A percentile compares a stretch with the other conserved stretches of the same genome.
Evolutionary conservation across 2,329 filamentous ascomycete genomes (phyloP).

Genomic region (Xylariaceae sp.): DNA sequence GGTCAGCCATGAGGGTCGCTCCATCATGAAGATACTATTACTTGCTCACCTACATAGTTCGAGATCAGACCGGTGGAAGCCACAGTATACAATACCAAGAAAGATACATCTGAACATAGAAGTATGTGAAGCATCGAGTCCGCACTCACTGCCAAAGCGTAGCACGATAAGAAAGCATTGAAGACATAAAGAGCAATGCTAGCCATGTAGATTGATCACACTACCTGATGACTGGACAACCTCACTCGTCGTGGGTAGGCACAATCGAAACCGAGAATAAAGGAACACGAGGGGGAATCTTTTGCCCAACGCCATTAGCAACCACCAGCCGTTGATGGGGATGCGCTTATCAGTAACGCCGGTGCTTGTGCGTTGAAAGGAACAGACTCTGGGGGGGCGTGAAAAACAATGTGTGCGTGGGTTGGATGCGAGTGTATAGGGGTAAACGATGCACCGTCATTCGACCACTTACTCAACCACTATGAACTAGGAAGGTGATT

Average conservation of each 20-base stretch:
- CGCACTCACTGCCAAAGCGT: no score
- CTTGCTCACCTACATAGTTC: neutral
- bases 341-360: slow-evolving; percentile 24
- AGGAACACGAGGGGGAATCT: slow-evolving; percentile 21
- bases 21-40: neutral
- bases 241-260: neutral
- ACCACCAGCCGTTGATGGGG: slow-evolving; percentile 9
- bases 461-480: neutral
- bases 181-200: neutral
- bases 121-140: no score
- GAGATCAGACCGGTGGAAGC: neutral
- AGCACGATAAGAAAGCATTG: neutral
- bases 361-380: slow-evolving; percentile 1
- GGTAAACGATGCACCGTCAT: neutral
- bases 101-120: neutral
- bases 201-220: neutral
- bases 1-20: neutral
- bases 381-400: neutral
- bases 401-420: neutral
- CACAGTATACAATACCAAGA: neutral
- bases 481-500: neutral
- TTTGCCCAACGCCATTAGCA: slow-evolving; percentile 21
- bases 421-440: neutral
- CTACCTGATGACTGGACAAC: neutral
- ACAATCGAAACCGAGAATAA: neutral